phyloP scores from a whole-genome alignment of 371 early-diverging fungal genomes.

The Capniomyces stellatus region DNA sequence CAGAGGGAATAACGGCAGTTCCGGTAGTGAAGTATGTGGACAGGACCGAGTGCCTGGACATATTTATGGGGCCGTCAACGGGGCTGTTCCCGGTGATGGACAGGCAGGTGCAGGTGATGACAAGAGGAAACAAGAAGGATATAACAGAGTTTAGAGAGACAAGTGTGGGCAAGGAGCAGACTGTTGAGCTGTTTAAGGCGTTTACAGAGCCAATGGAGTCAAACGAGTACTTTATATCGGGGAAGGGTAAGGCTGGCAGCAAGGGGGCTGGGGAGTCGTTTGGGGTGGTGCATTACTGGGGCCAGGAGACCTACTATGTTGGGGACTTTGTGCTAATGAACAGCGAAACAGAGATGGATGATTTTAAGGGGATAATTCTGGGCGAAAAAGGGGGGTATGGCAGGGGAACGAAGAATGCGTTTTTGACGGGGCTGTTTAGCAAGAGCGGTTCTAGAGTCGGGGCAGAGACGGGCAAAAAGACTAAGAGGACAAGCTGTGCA shows the following conservation, averaged over 20 bases:
- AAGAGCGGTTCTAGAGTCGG: background rate
- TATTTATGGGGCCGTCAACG: slow-evolving; percentile 26
- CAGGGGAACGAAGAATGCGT: slow-evolving; percentile 30
- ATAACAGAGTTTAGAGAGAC: slow-evolving; percentile 2
- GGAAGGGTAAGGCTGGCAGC: background rate
- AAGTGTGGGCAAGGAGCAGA: background rate
- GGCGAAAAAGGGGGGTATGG: slow-evolving; percentile 8
- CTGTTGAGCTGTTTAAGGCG: background rate
- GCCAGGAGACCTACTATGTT: slow-evolving; percentile 46
- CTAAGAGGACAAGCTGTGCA: slow-evolving; percentile 30
- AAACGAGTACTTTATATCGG: background rate
- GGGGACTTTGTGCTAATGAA: slow-evolving; percentile 49
- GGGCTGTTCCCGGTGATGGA: slow-evolving; percentile 52
- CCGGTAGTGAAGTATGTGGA: background rate
- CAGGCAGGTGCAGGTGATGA: slow-evolving; percentile 24
- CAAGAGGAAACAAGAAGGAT: slow-evolving; percentile 9
- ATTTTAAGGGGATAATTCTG: background rate
- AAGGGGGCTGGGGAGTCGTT: background rate
- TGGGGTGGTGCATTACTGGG: slow-evolving; percentile 39
- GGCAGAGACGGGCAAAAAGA: background rate
- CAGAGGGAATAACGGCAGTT: slow-evolving; percentile 23
- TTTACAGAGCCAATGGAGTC: background rate
- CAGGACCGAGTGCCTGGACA: slow-evolving; percentile 28
- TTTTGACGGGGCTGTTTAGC: background rate
- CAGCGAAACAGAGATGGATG: slow-evolving; percentile 21